Conservation (phyloP, 1,284 basidiomycete genomes). For the Meira nashicola region DNA sequence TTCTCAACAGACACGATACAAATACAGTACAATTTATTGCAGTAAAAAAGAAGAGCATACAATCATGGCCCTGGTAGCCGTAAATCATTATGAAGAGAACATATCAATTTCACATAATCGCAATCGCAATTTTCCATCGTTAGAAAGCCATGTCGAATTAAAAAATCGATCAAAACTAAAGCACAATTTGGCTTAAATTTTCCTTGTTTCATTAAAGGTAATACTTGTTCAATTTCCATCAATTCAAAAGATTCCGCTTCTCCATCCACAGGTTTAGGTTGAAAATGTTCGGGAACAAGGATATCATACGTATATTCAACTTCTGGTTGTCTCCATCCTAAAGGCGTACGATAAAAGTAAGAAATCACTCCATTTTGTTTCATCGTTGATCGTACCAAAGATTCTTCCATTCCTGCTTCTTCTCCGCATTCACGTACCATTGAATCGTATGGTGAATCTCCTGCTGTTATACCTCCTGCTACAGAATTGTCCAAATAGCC, state of each 20-base stretch:
- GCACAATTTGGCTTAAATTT: slow-evolving; percentile 83
- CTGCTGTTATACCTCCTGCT: slow-evolving; percentile 62
- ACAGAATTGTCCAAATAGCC: slow-evolving; percentile 50
- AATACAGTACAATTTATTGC: too few relatives aligned
- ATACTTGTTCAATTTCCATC: slow-evolving; percentile 40
- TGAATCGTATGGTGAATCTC: slow-evolving; percentile 68
- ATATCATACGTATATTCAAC: slow-evolving; percentile 54
- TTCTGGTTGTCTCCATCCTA: slow-evolving; percentile 54
- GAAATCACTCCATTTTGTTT: slow-evolving; percentile 53
- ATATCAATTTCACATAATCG: slow-evolving; percentile 4
- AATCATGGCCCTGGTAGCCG: neutral
- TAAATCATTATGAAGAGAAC: slow-evolving; percentile 6
- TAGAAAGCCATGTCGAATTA: slow-evolving; percentile 70
- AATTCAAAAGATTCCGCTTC: slow-evolving; percentile 83
- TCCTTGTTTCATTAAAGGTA: slow-evolving; percentile 54
- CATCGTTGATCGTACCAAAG: slow-evolving; percentile 62
- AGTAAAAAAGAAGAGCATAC: too few relatives aligned
- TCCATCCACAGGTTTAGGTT: slow-evolving; percentile 74
- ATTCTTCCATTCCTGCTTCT: slow-evolving; percentile 72
- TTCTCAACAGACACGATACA: too few relatives aligned
- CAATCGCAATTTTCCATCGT: slow-evolving; percentile 53
- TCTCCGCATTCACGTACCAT: slow-evolving; percentile 89
- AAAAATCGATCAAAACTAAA: slow-evolving; percentile 71
- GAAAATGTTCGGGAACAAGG: slow-evolving; percentile 52
- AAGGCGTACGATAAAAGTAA: slow-evolving; percentile 64